phyloP scores from a whole-genome alignment of 352 stramenopile genomes.

The Globisporangium takayamanum region DNA sequence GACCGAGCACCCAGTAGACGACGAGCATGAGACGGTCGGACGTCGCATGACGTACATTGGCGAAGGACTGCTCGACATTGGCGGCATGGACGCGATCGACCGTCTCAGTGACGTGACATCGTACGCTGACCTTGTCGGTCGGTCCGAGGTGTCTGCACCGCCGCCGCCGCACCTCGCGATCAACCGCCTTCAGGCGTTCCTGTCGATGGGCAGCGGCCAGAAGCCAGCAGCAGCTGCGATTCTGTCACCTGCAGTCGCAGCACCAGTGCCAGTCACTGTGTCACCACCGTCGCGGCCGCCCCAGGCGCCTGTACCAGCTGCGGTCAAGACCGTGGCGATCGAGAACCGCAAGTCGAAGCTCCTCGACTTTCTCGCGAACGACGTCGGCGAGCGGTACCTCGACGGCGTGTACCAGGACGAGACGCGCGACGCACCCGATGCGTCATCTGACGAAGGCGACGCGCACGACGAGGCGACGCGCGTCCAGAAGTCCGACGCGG shows the following conservation, averaged over 20 bases:
- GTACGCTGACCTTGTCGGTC: constrained; percentile 13
- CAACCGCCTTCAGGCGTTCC: constrained; percentile 5
- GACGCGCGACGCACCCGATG: constrained; percentile 27
- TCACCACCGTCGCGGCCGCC: neutral
- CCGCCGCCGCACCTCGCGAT: neutral
- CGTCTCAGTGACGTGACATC: constrained; percentile 35
- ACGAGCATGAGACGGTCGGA: constrained; percentile 9
- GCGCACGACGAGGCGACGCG: neutral
- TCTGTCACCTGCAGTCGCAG: neutral
- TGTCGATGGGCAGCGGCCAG: neutral
- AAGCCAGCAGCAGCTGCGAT: neutral
- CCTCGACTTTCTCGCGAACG: constrained; percentile 68
- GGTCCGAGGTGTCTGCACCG: too few relatives aligned
- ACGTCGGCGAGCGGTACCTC: constrained; percentile 62
- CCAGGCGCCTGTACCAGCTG: neutral
- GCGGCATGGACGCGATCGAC: constrained; percentile 44
- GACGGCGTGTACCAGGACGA: constrained; percentile 70
- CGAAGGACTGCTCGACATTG: constrained; percentile 43
- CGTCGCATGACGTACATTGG: constrained; percentile 63
- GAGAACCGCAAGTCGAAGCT: constrained; percentile 54
- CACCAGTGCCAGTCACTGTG: neutral
- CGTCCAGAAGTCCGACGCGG: neutral
- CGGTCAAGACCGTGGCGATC: constrained; percentile 1
- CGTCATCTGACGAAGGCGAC: constrained; percentile 6
- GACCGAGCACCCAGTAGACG: neutral